Conservation (phyloP, 2,329 filamentous ascomycete species). For the Simplicillium aogashimaense region DNA sequence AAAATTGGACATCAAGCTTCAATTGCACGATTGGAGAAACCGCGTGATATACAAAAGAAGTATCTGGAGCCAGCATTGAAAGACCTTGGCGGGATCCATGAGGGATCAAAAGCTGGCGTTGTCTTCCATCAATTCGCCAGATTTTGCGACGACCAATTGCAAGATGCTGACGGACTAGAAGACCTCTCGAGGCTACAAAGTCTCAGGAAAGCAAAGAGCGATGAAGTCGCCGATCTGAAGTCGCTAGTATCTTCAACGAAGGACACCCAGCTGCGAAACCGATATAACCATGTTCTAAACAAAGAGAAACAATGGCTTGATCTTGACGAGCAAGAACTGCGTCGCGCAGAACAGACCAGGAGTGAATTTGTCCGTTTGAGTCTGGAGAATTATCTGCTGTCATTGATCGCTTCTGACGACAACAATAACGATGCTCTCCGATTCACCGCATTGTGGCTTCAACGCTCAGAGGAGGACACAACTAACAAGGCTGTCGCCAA, state of each 20-base stretch:
- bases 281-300: slow-evolving; percentile 49
- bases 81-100: slow-evolving; percentile 59
- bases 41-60: slow-evolving; percentile 77
- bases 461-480: slow-evolving; percentile 64
- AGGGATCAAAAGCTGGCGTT: slow-evolving; percentile 67
- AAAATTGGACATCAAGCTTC: slow-evolving; percentile 85
- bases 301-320: slow-evolving; percentile 82
- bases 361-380: slow-evolving; percentile 80
- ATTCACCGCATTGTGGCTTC: slow-evolving; percentile 90
- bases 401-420: slow-evolving; percentile 74
- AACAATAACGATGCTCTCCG: slow-evolving; percentile 84
- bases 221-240: slow-evolving; percentile 68
- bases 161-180: slow-evolving; percentile 74
- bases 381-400: slow-evolving; percentile 85
- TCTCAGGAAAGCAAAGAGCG: slow-evolving; percentile 68
- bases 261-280: slow-evolving; percentile 42
- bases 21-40: slow-evolving; percentile 81
- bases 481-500: slow-evolving; percentile 70
- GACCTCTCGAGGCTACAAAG: slow-evolving; percentile 75
- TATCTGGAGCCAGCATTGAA: slow-evolving; percentile 79
- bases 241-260: slow-evolving; percentile 41
- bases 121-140: slow-evolving; percentile 92
- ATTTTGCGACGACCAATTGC: slow-evolving; percentile 90
- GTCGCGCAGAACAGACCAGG: slow-evolving; percentile 64
- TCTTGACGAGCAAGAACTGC: slow-evolving; percentile 82